A percentile compares a stretch with the other conserved stretches of the same genome.
Evolutionary conservation across 1,284 basidiomycete genomes (phyloP).

Genomic region (Melanopsichium pennsylvanicum): DNA sequence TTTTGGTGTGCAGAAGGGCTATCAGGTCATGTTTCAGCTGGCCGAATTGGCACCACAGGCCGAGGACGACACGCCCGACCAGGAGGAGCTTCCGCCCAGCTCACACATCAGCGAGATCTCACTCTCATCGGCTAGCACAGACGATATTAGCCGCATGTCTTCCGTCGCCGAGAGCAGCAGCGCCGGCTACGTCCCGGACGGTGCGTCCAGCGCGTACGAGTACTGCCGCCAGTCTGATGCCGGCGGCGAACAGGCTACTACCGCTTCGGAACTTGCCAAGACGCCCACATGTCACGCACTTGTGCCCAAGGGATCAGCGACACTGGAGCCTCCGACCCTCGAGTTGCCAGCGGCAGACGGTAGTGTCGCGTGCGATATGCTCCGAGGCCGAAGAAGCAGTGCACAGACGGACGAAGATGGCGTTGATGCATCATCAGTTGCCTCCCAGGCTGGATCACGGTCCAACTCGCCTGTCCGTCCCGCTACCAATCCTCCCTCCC

Average conservation of each 20-base stretch:
- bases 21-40: constrained; percentile 68
- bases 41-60: constrained; percentile 65
- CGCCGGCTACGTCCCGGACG: constrained; percentile 19
- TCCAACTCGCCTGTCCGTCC: constrained; percentile 50
- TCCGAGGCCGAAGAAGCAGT: constrained; percentile 23
- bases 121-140: constrained; percentile 33
- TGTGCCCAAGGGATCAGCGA: constrained; percentile 25
- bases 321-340: constrained; percentile 44
- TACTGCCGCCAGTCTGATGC: constrained; percentile 18
- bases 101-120: constrained; percentile 36
- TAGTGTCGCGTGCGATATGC: constrained; percentile 12
- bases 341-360: constrained; percentile 34
- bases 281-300: constrained; percentile 56
- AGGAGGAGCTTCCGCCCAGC: constrained; percentile 41
- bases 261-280: constrained; percentile 44
- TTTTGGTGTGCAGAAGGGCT: constrained; percentile 67
- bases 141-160: constrained; percentile 29
- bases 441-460: constrained; percentile 61
- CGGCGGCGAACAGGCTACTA: constrained; percentile 15
- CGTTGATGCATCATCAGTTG: constrained; percentile 53
- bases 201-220: constrained; percentile 22
- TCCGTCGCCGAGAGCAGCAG: constrained; percentile 30
- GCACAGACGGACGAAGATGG: constrained; percentile 46
- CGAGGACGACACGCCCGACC: constrained; percentile 38
- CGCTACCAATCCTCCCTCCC: constrained; percentile 5